Conservation (phyloP, 352 stramenopile genomes). For the Pythium graminicola region DNA sequence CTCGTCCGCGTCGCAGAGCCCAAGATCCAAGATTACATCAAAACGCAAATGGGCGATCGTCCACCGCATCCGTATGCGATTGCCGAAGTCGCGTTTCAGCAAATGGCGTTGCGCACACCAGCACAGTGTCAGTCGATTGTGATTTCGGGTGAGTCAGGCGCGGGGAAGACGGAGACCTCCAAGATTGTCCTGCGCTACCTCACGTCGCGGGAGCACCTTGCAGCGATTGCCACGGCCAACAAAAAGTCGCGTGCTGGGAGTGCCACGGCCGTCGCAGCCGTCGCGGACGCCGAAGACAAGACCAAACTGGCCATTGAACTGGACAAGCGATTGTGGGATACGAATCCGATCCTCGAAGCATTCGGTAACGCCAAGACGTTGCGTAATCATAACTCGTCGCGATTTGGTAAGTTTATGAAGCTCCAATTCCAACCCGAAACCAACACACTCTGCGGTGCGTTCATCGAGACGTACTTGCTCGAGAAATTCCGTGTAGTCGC, state of each 20-base stretch:
- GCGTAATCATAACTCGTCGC: constrained; percentile 93
- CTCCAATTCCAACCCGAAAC: constrained; percentile 70
- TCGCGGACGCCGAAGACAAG: constrained; percentile 28
- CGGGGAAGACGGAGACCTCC: constrained; percentile 87
- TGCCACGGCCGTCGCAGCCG: constrained; percentile 8
- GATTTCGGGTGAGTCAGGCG: constrained; percentile 81
- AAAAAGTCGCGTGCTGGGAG: constrained; percentile 13
- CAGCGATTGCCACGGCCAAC: constrained; percentile 66
- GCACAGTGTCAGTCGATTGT: constrained; percentile 83
- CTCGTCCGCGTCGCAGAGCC: constrained; percentile 26
- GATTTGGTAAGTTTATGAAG: constrained; percentile 95
- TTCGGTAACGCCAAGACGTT: constrained; percentile 96
- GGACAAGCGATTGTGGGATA: constrained; percentile 83
- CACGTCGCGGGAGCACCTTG: constrained; percentile 81
- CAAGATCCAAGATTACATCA: no score
- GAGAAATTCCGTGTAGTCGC: constrained; percentile 87
- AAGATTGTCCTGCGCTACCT: constrained; percentile 89
- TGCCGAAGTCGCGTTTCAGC: constrained; percentile 88
- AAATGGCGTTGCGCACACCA: constrained; percentile 87
- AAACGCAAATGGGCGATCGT: not conserved
- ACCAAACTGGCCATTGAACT: constrained; percentile 69
- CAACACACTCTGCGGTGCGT: constrained; percentile 56
- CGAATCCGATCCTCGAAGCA: constrained; percentile 91
- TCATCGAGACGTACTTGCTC: constrained; percentile 86
- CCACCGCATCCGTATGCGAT: constrained; percentile 80